phyloP scores from a whole-genome alignment of 805 yeast genomes.

The Candida maris region DNA sequence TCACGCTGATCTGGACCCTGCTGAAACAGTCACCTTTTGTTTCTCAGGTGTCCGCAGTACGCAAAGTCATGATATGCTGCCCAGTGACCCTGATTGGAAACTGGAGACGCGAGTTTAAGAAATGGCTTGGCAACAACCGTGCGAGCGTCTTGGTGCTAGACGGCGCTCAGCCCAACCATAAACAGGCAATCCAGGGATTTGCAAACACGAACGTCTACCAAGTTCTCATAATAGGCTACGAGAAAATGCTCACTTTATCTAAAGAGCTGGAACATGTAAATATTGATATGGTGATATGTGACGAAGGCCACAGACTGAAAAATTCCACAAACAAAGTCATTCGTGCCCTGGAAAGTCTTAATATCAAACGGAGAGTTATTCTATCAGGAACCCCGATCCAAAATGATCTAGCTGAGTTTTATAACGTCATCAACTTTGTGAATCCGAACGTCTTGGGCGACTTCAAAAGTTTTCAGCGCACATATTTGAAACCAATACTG shows the following conservation, averaged over 20 bases:
- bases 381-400: constrained; percentile 73
- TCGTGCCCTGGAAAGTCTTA: constrained; percentile 53
- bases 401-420: constrained; percentile 83
- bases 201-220: constrained; percentile 71
- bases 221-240: constrained; percentile 84
- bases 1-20: constrained; percentile 79
- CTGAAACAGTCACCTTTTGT: constrained; percentile 57
- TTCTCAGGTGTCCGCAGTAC: constrained; percentile 36
- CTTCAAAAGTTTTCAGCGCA: constrained; percentile 52
- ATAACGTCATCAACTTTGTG: constrained; percentile 72
- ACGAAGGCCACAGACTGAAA: constrained; percentile 92
- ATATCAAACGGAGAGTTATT: constrained; percentile 55
- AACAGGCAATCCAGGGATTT: constrained; percentile 54
- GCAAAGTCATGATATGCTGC: constrained; percentile 74
- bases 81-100: constrained; percentile 87
- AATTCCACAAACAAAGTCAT: constrained; percentile 68
- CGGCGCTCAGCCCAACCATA: constrained; percentile 50
- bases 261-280: constrained; percentile 44
- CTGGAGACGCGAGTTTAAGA: constrained; percentile 84
- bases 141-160: constrained; percentile 64
- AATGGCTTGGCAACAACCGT: constrained; percentile 74
- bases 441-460: constrained; percentile 80
- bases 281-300: constrained; percentile 79
- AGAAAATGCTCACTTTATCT: constrained; percentile 58
- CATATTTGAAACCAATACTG: constrained; percentile 66